A percentile compares a stretch with the other conserved stretches of the same genome.
These are phyloP conservation scores for Neurospora discreta DNA, from an alignment of 495 filamentous ascomycete genomes.

Conservation along the genomic window DNA sequence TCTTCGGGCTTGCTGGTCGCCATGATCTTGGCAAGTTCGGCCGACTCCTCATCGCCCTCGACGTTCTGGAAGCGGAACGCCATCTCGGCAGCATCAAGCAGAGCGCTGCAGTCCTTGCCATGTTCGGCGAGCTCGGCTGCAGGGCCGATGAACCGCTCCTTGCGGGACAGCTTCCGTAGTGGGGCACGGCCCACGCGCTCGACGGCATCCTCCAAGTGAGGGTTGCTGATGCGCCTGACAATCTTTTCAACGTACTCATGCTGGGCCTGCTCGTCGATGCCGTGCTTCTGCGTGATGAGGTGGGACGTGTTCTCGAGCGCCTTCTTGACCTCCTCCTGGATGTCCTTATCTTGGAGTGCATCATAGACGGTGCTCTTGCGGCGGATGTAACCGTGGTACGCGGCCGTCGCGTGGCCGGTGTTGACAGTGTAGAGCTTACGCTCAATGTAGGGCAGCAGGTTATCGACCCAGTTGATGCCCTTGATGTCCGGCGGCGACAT, in stretches of 20 bases:
- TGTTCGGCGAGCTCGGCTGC: constrained; percentile 73
- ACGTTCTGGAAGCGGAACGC: constrained; percentile 90
- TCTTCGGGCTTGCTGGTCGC: constrained; percentile 54
- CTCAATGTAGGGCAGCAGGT: constrained; percentile 92
- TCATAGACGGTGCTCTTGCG: constrained; percentile 82
- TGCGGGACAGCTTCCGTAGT: constrained; percentile 79
- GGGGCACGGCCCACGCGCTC: constrained; percentile 94
- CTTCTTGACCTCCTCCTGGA: constrained; percentile 61
- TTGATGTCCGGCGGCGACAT: constrained; percentile 51
- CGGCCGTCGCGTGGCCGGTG: constrained; percentile 92
- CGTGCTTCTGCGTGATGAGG: constrained; percentile 80
- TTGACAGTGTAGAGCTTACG: constrained; percentile 99
- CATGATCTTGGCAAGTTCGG: constrained; percentile 72
- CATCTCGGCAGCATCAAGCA: constrained; percentile 72
- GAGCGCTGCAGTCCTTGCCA: constrained; percentile 53
- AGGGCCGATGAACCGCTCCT: constrained; percentile 92
- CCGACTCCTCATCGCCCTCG: constrained; percentile 75
- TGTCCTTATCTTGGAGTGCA: constrained; percentile 53
- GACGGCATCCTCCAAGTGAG: constrained; percentile 82
- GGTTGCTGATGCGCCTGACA: constrained; percentile 84
- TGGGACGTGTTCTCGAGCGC: constrained; percentile 71
- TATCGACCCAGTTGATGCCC: constrained; percentile 83
- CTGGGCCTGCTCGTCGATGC: constrained; percentile 66
- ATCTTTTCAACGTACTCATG: constrained; percentile 85
- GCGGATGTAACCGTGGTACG: constrained; percentile 82